phyloP scores from a whole-genome alignment of 1,284 basidiomycete genomes.

The Peniophora sp. region DNA sequence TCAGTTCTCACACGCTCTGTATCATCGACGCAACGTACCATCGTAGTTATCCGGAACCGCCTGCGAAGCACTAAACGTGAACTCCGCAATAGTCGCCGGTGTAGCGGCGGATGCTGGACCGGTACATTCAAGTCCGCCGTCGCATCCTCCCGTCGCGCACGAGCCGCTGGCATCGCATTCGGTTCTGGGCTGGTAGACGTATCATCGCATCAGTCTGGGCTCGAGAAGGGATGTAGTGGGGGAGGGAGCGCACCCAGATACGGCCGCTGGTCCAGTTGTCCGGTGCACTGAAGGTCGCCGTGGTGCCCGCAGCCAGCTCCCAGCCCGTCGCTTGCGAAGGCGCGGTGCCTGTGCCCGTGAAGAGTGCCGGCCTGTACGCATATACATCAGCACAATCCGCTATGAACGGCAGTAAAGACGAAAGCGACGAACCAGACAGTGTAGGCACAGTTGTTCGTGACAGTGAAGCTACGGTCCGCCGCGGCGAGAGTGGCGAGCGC shows the following conservation, averaged over 20 bases:
- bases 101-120: conserved; percentile 32
- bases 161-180: conserved; percentile 37
- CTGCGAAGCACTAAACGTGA: conserved; percentile 25
- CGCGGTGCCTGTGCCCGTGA: conserved; percentile 13
- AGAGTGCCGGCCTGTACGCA: conserved; percentile 3
- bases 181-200: no score
- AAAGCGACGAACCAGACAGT: conserved; percentile 5
- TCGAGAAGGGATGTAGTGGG: no score
- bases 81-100: conserved; percentile 37
- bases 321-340: conserved; percentile 35
- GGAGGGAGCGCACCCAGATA: no score
- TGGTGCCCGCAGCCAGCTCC: conserved; percentile 29
- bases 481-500: conserved; percentile 1
- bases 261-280: conserved; percentile 39
- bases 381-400: not conserved
- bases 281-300: conserved; percentile 33
- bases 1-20: conserved; percentile 1
- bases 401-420: not conserved
- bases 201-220: no score
- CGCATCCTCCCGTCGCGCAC: conserved; percentile 39
- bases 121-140: conserved; percentile 36
- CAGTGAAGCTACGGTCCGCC: conserved; percentile 5
- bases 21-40: conserved; percentile 15
- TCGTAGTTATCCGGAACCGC: conserved; percentile 17
- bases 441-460: conserved; percentile 6